Evolutionary conservation across 352 stramenopile genomes (phyloP).

Genomic region (Thalassiosira ordinaria): DNA sequence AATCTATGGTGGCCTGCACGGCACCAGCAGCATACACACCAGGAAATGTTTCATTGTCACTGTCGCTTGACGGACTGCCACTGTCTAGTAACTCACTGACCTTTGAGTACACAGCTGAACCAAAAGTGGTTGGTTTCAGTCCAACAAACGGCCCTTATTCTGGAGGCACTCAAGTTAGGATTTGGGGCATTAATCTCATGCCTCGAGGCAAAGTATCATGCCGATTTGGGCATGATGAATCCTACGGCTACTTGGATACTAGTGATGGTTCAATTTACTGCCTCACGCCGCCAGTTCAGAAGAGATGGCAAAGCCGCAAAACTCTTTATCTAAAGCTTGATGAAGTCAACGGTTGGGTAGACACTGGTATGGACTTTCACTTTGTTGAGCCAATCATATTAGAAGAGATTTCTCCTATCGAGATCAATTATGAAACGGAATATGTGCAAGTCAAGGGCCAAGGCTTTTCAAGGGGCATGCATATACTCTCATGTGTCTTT

Average conservation of each 20-base stretch:
- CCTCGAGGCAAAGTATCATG: slow-evolving; percentile 8
- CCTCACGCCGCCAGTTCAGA: slow-evolving; percentile 6
- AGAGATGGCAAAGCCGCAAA: not conserved
- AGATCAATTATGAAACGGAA: slow-evolving; percentile 8
- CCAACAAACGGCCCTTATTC: slow-evolving; percentile 12
- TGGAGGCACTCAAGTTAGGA: slow-evolving; percentile 18
- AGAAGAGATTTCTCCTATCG: slow-evolving; percentile 26
- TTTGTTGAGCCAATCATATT: slow-evolving; percentile 24
- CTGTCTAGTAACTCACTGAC: slow-evolving; percentile 31
- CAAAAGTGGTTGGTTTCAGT: slow-evolving; percentile 15
- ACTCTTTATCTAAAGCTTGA: slow-evolving; percentile 30
- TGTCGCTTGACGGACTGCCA: slow-evolving; percentile 1
- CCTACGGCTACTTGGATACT: slow-evolving; percentile 34
- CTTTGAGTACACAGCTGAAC: slow-evolving; percentile 32
- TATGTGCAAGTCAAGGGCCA: slow-evolving; percentile 11
- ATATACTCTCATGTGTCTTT: slow-evolving; percentile 17
- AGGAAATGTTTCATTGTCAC: slow-evolving; percentile 10
- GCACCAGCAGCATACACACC: slow-evolving; percentile 1
- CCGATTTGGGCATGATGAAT: slow-evolving; percentile 25
- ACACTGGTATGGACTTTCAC: slow-evolving; percentile 41
- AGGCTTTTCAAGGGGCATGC: slow-evolving; percentile 15
- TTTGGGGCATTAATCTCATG: slow-evolving; percentile 39
- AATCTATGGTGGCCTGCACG: not conserved
- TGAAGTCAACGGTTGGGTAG: slow-evolving; percentile 8
- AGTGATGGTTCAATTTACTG: slow-evolving; percentile 19